Evolutionary conservation across 768 basidiomycete species (phyloP).

Genomic region (Amyloporia xantha): DNA sequence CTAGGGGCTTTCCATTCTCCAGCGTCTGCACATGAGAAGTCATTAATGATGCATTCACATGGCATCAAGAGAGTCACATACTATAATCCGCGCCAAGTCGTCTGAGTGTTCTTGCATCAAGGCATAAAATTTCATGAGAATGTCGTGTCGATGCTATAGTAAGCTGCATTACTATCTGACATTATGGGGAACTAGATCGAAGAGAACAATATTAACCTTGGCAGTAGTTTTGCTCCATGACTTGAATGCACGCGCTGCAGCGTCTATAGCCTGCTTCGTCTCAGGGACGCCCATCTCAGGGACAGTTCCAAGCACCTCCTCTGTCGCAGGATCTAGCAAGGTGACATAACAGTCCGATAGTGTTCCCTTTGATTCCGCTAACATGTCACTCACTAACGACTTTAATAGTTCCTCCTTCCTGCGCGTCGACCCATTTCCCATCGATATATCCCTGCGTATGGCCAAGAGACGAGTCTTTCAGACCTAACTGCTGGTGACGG

Average conservation of each 20-base stretch:
- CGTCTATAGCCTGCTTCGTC: slow-evolving; percentile 77
- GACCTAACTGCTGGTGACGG: slow-evolving; percentile 43
- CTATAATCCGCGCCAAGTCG: slow-evolving; percentile 83
- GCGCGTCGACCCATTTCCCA: slow-evolving; percentile 84
- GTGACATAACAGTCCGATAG: not conserved
- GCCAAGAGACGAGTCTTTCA: slow-evolving; percentile 73
- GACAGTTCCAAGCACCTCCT: slow-evolving; percentile 73
- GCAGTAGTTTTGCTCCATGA: slow-evolving; percentile 85
- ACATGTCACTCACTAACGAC: slow-evolving; percentile 60
- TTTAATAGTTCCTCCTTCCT: slow-evolving; percentile 58
- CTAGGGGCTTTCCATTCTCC: slow-evolving; percentile 92
- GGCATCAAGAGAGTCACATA: slow-evolving; percentile 31
- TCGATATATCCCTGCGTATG: slow-evolving; percentile 73
- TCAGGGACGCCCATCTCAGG: slow-evolving; percentile 88
- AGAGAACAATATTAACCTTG: slow-evolving; percentile 41
- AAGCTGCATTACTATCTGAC: too few relatives aligned
- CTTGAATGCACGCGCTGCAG: slow-evolving; percentile 74
- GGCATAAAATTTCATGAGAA: slow-evolving; percentile 70
- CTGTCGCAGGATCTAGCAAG: slow-evolving; percentile 88
- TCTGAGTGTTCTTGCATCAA: slow-evolving; percentile 82
- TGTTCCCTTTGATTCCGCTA: not conserved
- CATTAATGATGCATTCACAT: not conserved
- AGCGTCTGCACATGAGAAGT: slow-evolving; percentile 49
- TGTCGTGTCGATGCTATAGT: slow-evolving; percentile 74
- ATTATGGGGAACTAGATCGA: too few relatives aligned